Base-by-base conservation (phyloP, 306 rosid genomes). In the Fragaria nilgerrensis region DNA sequence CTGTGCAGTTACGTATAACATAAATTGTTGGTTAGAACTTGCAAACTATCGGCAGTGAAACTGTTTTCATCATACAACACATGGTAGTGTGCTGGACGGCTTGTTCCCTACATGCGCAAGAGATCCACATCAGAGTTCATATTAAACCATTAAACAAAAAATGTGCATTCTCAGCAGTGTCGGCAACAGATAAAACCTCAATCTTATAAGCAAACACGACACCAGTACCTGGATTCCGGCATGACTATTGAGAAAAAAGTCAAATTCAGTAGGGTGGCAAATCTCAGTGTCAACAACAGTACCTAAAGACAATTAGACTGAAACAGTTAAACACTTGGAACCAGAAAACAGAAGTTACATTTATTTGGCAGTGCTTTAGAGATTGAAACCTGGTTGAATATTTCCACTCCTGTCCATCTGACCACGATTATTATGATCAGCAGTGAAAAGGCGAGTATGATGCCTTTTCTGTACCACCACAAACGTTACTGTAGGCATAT, bases 401-500 rank as follows among this genome's bases (percentile, higher is more conserved):
- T 95, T 95, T 74, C 97, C 96, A 76, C 97, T 92, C 52, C 1
- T 78, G 58, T 95, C 98, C 0, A 73, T 83, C 43, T 74, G 82
- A 53, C 25, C 4, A 53, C 25, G 25, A 8, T 53, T 53, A 52
- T 72, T 53, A 20, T 53, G 61, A 62, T 70, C 85, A 1, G 15
- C 37, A 0, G 98, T 89, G 43, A 91, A 93, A 22, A 93, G 77
- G 5, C 97, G 85, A 0, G 98, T 93, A 36, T 91, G 96, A 11
- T 93, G 96, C 52, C 98, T 83, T 71, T 91, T 93, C 63, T 85
- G 93, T 14, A 93, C 98, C 50, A 91, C 98, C 1, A 88, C 79
- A 81, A 91, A 93, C 8, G 97, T 93, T 7, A 93, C 80, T 0
- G n/a, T 79, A 0, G 93, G 93, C 29, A 74, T 66, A 72, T 93